Percentiles rank a stretch among this genome's conserved stretches.
These are phyloP conservation scores for Diaporthe australafricana DNA, from an alignment of 2,329 filamentous ascomycete genomes.

Conservation along the genomic window DNA sequence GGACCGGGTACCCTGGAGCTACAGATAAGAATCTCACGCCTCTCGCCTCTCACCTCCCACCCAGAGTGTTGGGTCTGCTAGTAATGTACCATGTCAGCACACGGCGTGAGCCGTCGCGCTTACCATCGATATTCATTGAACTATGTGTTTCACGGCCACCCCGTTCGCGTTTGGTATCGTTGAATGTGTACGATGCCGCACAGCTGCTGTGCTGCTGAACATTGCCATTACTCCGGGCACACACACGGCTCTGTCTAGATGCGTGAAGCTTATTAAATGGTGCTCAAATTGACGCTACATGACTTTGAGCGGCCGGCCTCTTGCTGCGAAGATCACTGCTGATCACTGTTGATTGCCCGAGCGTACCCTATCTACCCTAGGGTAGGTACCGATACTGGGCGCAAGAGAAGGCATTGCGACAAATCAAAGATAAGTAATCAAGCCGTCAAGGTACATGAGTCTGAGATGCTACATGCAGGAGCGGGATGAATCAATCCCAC, in stretches of 20 bases:
- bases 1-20: background rate
- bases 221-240: background rate
- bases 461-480: background rate
- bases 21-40: background rate
- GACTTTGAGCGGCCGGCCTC: background rate
- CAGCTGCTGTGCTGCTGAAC: background rate
- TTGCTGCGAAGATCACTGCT: background rate
- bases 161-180: background rate
- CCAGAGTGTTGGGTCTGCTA: conserved; percentile 14
- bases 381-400: background rate
- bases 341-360: background rate
- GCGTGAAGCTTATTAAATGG: background rate
- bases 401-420: background rate
- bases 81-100: background rate
- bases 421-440: background rate
- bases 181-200: background rate
- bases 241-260: background rate
- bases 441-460: background rate
- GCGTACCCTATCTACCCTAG: no score
- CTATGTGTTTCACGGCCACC: background rate
- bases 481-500: background rate
- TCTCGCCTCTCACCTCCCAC: background rate
- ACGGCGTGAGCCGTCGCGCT: background rate
- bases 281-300: background rate
- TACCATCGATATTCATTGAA: background rate